phyloP scores from a whole-genome alignment of 768 basidiomycete species.

The Leccinum truebloodii region DNA sequence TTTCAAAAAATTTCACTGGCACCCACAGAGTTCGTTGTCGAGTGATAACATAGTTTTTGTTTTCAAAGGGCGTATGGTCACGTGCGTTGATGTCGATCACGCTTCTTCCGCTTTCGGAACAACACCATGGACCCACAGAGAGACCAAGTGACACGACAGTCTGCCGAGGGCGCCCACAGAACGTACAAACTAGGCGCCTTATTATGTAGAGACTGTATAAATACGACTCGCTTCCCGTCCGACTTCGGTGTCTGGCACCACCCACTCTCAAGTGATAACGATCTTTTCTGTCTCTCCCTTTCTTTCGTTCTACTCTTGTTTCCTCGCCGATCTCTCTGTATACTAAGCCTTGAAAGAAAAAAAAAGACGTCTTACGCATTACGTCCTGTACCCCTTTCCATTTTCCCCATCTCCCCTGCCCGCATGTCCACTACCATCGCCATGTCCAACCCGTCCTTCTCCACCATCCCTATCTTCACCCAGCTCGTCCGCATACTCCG shows the following conservation, averaged over 20 bases:
- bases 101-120: constrained; percentile 18
- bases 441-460: constrained; percentile 16
- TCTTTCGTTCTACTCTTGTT: not conserved
- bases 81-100: constrained; percentile 24
- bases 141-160: not conserved
- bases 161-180: not conserved
- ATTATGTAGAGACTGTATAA: constrained; percentile 17
- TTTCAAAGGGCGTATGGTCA: constrained; percentile 9
- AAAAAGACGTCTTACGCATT: not conserved
- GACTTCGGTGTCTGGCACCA: constrained; percentile 21
- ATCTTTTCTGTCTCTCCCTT: not conserved
- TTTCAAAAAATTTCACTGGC: constrained; percentile 3
- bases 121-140: constrained; percentile 20
- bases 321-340: constrained; percentile 1
- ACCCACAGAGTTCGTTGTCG: constrained; percentile 13
- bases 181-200: constrained; percentile 11
- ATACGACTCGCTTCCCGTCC: constrained; percentile 2
- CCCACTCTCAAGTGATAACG: constrained; percentile 4
- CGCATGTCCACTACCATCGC: not conserved
- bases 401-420: not conserved
- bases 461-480: constrained; percentile 25
- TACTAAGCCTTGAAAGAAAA: not conserved
- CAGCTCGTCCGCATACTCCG: constrained; percentile 45
- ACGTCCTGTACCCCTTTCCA: not conserved
- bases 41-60: constrained; percentile 14